Base-by-base conservation (phyloP, 179 eudicot genomes). In the Silene coronaria region DNA sequence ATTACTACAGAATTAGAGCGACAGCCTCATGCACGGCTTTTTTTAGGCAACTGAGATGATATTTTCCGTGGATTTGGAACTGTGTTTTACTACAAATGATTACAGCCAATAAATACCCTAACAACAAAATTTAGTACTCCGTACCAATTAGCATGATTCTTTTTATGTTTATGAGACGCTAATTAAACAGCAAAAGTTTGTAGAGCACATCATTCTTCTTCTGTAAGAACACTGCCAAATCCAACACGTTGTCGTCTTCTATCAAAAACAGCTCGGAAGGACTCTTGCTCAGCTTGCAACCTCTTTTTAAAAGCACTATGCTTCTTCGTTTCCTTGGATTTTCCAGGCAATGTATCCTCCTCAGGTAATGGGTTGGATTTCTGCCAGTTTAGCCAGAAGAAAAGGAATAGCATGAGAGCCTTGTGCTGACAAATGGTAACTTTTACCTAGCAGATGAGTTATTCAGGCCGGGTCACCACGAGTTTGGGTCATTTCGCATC, bases 181-280 rank as follows among this genome's bases (percentile, higher is more conserved):
- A 12, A 69, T 19, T 22, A 22, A 73, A 68, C 72, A 10, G 77
- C 60, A 67, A 48, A 65, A 77, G 24, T 59, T 32, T 46, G 34
- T 26, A 3, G 12, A 9, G 5, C 26, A 21, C 14, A 19, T 57
- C 30, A 68, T 27, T 88, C 91, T 11, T 89, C 93, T 16, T 90
- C 91, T 19, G 72, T 67, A 73, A 70, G 75, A 36, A 89, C 80
- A 69, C 90, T 88, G 5, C 87, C 85, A 21, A 91, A 86, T 4
- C 88, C 84, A 26, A 93, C 87, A 72, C 96, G 86, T 8, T 90
- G 96, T 58, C 88, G 82, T 82, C 93, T 89, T 83, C 88, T 85
- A 76, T 95, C 99, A 70, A 95, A 95, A 61, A 92, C 89, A 53
- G 97, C 97, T 80, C 71, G 88, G 74, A 89, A 92, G 14, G 97